Percentiles rank a stretch among this genome's conserved stretches.
Conservation (phyloP, 495 filamentous ascomycete species). For the Penicillium bovifimosum region DNA sequence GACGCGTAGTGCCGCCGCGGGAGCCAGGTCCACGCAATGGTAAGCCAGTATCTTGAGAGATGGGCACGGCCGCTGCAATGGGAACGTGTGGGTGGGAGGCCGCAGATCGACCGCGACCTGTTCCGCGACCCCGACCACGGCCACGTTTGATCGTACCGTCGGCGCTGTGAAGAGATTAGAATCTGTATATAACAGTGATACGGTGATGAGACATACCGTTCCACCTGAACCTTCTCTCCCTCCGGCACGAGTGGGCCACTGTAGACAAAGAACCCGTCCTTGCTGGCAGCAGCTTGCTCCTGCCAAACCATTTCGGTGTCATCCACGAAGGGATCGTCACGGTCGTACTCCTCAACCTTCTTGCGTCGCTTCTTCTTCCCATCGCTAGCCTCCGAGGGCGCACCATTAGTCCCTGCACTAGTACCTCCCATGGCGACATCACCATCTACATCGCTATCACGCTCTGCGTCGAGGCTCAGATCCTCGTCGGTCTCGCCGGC, state of each 20-base stretch:
- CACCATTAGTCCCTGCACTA: constrained; percentile 40
- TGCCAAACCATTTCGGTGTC: constrained; percentile 95
- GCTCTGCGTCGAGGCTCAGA: constrained; percentile 39
- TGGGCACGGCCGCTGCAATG: constrained; percentile 36
- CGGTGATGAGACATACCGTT: constrained; percentile 48
- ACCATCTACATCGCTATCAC: constrained; percentile 57
- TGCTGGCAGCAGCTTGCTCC: constrained; percentile 86
- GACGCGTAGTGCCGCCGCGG: constrained; percentile 73
- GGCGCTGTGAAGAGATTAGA: constrained; percentile 47
- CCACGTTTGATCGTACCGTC: constrained; percentile 75
- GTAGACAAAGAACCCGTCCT: constrained; percentile 89
- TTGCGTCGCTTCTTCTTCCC: constrained; percentile 63
- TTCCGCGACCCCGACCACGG: constrained; percentile 63
- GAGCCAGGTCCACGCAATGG: constrained; percentile 67
- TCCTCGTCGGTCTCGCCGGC: constrained; percentile 61
- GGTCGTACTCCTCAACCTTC: constrained; percentile 94
- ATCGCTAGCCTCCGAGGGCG: constrained; percentile 44
- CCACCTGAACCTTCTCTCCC: constrained; percentile 80
- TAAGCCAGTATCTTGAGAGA: constrained; percentile 43
- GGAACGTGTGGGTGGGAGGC: constrained; percentile 35
- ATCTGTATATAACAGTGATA: neutral
- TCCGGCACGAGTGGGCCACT: constrained; percentile 79
- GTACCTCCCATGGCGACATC: constrained; percentile 71
- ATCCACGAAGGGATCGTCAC: constrained; percentile 95
- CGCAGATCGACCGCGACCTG: constrained; percentile 42